Conservation (phyloP, 106 monocot species). For the Gastrodia elata region DNA sequence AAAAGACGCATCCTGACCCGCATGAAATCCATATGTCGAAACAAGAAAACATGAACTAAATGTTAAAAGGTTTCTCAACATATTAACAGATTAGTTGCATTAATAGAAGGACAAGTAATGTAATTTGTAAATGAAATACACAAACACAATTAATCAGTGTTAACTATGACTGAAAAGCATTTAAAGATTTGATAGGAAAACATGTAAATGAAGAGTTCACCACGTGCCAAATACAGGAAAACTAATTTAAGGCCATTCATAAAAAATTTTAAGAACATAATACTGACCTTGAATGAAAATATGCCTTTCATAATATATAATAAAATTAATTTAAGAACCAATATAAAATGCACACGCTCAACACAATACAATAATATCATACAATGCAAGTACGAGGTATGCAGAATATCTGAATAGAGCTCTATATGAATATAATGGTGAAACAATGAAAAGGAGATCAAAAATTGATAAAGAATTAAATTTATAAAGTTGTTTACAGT, state of each 20-base stretch:
- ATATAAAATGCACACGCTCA: background rate
- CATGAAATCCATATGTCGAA: background rate
- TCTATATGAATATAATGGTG: background rate
- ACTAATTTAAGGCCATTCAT: background rate
- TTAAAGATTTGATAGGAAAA: background rate
- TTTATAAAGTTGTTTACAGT: background rate
- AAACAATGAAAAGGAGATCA: background rate
- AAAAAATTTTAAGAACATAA: background rate
- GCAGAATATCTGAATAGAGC: too few species aligned
- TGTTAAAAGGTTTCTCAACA: background rate
- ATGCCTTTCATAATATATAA: background rate
- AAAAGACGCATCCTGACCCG: background rate
- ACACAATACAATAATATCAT: background rate
- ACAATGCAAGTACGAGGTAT: background rate
- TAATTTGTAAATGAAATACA: background rate
- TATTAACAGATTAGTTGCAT: background rate
- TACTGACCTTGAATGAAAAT: background rate
- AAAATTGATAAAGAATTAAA: background rate
- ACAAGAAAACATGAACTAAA: background rate
- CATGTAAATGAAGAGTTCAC: background rate
- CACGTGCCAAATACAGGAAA: background rate
- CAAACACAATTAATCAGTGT: background rate
- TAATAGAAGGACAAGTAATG: background rate
- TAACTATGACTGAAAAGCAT: background rate
- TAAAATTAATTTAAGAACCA: background rate